A percentile compares a stretch with the other conserved stretches of the same genome.
Conservation (phyloP, 495 filamentous ascomycete genomes). For the Margaritispora aquatica region DNA sequence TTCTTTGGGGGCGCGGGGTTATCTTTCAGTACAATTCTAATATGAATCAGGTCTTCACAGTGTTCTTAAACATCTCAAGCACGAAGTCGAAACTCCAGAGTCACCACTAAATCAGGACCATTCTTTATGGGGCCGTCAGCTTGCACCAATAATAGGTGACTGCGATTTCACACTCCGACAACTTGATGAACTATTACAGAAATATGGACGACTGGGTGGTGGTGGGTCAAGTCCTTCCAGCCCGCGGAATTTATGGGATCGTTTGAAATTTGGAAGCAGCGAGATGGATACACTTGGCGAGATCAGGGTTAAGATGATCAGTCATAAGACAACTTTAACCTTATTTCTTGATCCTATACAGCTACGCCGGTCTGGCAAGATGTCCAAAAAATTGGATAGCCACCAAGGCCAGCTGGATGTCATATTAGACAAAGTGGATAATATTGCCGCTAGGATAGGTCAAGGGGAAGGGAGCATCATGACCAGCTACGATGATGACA, state of each 20-base stretch:
- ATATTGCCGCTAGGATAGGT: conserved; percentile 39
- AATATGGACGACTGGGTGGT: conserved; percentile 13
- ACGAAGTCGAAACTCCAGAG: conserved; percentile 41
- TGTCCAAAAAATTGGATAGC: conserved; percentile 15
- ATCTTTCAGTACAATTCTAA: not conserved
- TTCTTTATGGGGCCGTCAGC: conserved; percentile 31
- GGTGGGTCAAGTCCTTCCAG: not conserved
- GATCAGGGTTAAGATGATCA: conserved; percentile 22
- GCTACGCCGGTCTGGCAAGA: conserved; percentile 10
- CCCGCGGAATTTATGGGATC: conserved; percentile 5
- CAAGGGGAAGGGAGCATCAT: conserved; percentile 32
- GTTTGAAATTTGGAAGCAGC: conserved; percentile 12
- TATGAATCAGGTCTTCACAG: conserved; percentile 29
- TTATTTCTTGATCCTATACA: conserved; percentile 21
- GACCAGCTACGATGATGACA: conserved; percentile 33
- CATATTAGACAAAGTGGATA: conserved; percentile 46
- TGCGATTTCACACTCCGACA: conserved; percentile 39
- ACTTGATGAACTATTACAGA: conserved; percentile 22
- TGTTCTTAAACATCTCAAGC: conserved; percentile 41
- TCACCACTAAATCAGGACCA: conserved; percentile 36
- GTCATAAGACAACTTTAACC: conserved; percentile 20
- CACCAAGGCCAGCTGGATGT: conserved; percentile 31
- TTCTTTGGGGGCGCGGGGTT: not conserved
- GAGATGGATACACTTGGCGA: conserved; percentile 23
- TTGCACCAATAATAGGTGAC: conserved; percentile 41